Evolutionary conservation across 1,284 basidiomycete species (phyloP).

Genomic region (Rhodotorula glutinis): DNA sequence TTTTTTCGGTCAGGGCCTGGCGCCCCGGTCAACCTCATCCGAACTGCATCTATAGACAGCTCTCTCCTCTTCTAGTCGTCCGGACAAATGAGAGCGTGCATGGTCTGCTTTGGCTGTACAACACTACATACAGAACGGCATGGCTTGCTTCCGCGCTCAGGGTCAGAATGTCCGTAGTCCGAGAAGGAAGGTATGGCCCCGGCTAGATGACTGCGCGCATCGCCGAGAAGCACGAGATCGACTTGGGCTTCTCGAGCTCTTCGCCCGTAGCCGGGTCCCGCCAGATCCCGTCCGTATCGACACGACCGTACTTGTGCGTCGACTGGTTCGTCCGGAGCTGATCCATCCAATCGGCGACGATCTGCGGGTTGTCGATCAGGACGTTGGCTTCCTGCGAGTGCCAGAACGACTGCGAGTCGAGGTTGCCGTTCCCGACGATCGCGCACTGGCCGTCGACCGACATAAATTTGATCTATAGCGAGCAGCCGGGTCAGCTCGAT

Average conservation of each 20-base stretch:
- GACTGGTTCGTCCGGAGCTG: slow-evolving; percentile 64
- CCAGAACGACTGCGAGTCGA: slow-evolving; percentile 70
- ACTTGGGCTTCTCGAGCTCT: slow-evolving; percentile 31
- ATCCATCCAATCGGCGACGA: slow-evolving; percentile 64
- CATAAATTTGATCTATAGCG: slow-evolving; percentile 63
- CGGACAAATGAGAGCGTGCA: background rate
- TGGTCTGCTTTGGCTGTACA: background rate
- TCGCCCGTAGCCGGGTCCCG: slow-evolving; percentile 53
- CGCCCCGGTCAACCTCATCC: background rate
- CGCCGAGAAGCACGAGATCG: slow-evolving; percentile 29
- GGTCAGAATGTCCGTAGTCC: background rate
- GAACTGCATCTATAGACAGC: background rate
- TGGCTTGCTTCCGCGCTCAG: no score
- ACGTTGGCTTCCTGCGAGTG: slow-evolving; percentile 72
- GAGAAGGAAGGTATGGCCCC: no score
- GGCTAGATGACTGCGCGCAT: slow-evolving; percentile 29
- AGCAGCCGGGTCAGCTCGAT: background rate
- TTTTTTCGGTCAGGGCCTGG: background rate
- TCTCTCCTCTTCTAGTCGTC: background rate
- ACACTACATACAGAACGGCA: background rate
- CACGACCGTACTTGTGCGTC: slow-evolving; percentile 62
- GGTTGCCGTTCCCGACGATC: slow-evolving; percentile 66
- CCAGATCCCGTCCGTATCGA: slow-evolving; percentile 65
- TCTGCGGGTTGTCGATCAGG: slow-evolving; percentile 63
- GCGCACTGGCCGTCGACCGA: slow-evolving; percentile 66